Percentiles rank a stretch among this genome's conserved stretches.
Conservation (phyloP, 768 basidiomycete species). For the Pulveroboletus sp. region DNA sequence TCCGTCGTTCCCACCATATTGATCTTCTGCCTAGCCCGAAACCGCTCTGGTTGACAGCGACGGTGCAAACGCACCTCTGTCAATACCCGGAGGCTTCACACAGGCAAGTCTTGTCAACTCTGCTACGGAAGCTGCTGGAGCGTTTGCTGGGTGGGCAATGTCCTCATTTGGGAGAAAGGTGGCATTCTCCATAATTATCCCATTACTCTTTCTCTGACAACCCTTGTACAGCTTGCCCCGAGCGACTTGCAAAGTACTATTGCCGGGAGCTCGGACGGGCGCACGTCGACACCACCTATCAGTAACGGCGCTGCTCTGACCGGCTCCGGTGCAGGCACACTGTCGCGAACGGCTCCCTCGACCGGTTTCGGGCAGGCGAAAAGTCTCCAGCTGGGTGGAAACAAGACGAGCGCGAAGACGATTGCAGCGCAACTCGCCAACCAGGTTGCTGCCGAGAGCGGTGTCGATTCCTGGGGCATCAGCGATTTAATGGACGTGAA, state of each 20-base stretch:
- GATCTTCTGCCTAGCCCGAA: conserved; percentile 58
- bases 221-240: conserved; percentile 52
- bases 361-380: conserved; percentile 41
- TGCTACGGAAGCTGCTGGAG: conserved; percentile 89
- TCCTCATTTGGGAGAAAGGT: conserved; percentile 86
- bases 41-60: conserved; percentile 44
- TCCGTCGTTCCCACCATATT: conserved; percentile 8
- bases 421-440: conserved; percentile 59
- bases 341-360: conserved; percentile 4
- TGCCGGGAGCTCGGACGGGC: conserved; percentile 36
- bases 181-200: not conserved
- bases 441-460: conserved; percentile 42
- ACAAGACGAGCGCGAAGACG: conserved; percentile 40
- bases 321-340: not conserved
- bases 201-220: not conserved
- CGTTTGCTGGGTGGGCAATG: conserved; percentile 95
- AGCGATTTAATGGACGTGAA: conserved; percentile 91
- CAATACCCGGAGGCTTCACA: conserved; percentile 31
- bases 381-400: conserved; percentile 68
- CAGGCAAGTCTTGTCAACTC: conserved; percentile 62
- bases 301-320: not conserved
- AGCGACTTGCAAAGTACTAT: conserved; percentile 75
- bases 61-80: conserved; percentile 24
- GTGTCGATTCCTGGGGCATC: conserved; percentile 64
- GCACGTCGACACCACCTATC: conserved; percentile 41